Evolutionary conservation across 441 rosid species (phyloP).

Genomic region (Syzygium malaccense): DNA sequence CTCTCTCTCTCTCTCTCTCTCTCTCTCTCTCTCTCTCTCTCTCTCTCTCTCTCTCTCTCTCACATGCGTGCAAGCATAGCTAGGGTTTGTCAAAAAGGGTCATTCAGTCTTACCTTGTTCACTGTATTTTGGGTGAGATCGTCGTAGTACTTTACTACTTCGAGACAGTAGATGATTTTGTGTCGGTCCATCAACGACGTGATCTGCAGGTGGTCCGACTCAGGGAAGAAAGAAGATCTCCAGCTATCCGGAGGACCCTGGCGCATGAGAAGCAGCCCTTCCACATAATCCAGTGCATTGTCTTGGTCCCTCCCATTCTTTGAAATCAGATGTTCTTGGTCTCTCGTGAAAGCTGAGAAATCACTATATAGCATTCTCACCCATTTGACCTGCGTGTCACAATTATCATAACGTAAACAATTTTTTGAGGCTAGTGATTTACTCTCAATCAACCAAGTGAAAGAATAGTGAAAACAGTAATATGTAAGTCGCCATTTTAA

Average conservation of each 20-base stretch:
- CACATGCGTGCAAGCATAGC: not conserved
- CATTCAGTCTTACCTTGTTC: not conserved
- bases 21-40: not conserved
- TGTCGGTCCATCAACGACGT: not conserved
- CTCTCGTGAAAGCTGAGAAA: slow-evolving; percentile 6
- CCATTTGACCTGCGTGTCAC: slow-evolving; percentile 4
- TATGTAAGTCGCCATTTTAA: not conserved
- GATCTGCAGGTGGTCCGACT: not conserved
- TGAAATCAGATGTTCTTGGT: slow-evolving; percentile 14
- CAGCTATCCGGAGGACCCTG: not conserved
- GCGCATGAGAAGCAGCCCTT: slow-evolving; percentile 4
- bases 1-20: not conserved
- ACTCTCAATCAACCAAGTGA: not conserved
- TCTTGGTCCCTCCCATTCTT: not conserved
- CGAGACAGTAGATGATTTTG: slow-evolving; percentile 4
- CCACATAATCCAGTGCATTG: slow-evolving; percentile 1
- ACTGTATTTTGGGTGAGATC: not conserved
- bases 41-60: not conserved
- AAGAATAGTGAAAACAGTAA: not conserved
- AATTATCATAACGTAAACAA: not conserved
- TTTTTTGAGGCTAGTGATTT: not conserved
- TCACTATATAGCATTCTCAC: slow-evolving; percentile 1
- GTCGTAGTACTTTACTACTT: slow-evolving; percentile 3
- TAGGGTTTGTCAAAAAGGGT: not conserved
- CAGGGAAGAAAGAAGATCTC: slow-evolving; percentile 7